A percentile compares a stretch with the other conserved stretches of the same genome.
These are phyloP conservation scores for Melampsora americana DNA, from an alignment of 1,284 basidiomycete genomes.

Conservation along the genomic window DNA sequence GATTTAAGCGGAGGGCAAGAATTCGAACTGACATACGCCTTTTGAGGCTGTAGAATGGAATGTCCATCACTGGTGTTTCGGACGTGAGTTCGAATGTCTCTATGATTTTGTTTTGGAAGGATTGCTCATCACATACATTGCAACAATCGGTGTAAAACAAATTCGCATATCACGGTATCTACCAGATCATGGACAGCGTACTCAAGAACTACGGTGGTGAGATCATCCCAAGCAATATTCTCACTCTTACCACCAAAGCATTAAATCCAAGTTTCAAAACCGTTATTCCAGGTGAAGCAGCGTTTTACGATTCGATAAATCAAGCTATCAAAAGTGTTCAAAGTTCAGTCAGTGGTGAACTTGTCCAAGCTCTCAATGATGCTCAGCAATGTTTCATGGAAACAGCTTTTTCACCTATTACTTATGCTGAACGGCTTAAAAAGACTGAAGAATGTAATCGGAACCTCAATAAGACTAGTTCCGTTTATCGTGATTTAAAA, in stretches of 20 bases:
- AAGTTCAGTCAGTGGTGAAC: conserved; percentile 20
- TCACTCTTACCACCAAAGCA: conserved; percentile 21
- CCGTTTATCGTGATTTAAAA: conserved; percentile 34
- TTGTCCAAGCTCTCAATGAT: conserved; percentile 39
- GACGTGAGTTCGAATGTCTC: conserved; percentile 14
- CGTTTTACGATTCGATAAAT: conserved; percentile 15
- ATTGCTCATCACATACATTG: not conserved
- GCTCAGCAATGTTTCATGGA: conserved; percentile 37
- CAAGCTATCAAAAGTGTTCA: conserved; percentile 37
- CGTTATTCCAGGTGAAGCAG: conserved; percentile 31
- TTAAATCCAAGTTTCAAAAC: conserved; percentile 32
- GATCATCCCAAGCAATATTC: conserved; percentile 24
- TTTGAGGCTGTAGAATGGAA: conserved; percentile 12
- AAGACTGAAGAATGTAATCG: conserved; percentile 23
- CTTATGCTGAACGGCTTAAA: conserved; percentile 18
- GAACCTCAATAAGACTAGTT: conserved; percentile 4
- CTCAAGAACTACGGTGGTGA: conserved; percentile 39
- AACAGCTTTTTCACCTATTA: not conserved
- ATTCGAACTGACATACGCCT: too few species aligned
- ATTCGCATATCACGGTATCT: not conserved
- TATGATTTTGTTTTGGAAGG: not conserved
- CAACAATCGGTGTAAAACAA: not conserved
- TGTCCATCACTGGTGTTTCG: conserved; percentile 42
- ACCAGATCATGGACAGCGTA: conserved; percentile 38
- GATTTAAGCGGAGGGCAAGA: too few species aligned